A percentile compares a stretch with the other conserved stretches of the same genome.
Evolutionary conservation across 768 basidiomycete species (phyloP).

Genomic region (Suillus variegatus): DNA sequence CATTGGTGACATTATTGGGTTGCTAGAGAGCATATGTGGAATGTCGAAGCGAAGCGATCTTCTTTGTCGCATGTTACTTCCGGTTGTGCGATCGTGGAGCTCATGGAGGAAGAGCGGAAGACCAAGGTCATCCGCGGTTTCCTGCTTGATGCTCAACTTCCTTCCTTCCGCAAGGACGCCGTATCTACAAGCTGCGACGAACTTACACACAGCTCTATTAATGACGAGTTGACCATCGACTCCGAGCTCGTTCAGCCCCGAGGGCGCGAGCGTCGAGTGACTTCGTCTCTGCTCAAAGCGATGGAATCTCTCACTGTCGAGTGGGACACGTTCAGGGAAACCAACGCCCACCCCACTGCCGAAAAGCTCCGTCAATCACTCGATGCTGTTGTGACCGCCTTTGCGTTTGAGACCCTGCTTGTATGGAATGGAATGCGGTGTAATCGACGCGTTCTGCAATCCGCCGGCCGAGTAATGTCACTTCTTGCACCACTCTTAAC

Average conservation of each 20-base stretch:
- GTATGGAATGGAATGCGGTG: slow-evolving; percentile 62
- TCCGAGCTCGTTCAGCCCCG: slow-evolving; percentile 47
- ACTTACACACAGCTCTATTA: not conserved
- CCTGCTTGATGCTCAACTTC: slow-evolving; percentile 64
- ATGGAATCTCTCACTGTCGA: slow-evolving; percentile 52
- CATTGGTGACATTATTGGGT: slow-evolving; percentile 58
- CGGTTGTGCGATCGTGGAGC: slow-evolving; percentile 62
- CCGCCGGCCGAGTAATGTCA: slow-evolving; percentile 55
- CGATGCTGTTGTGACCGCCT: slow-evolving; percentile 65
- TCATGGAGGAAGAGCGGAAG: slow-evolving; percentile 57
- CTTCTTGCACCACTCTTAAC: slow-evolving; percentile 44
- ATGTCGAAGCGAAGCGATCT: slow-evolving; percentile 48
- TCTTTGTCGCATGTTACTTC: slow-evolving; percentile 55
- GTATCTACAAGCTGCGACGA: not conserved
- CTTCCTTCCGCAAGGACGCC: slow-evolving; percentile 33
- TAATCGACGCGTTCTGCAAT: slow-evolving; percentile 63
- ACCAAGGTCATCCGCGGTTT: slow-evolving; percentile 69
- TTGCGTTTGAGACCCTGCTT: slow-evolving; percentile 71
- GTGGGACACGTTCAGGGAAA: slow-evolving; percentile 46
- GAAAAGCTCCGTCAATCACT: slow-evolving; percentile 68
- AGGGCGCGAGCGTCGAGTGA: slow-evolving; percentile 62
- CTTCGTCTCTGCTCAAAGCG: slow-evolving; percentile 60
- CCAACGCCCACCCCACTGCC: slow-evolving; percentile 44
- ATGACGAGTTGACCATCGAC: slow-evolving; percentile 7
- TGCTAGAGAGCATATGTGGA: slow-evolving; percentile 68